Evolutionary conservation across 2,329 filamentous ascomycete species (phyloP).

Genomic region (Pyrenochaeta sp.): DNA sequence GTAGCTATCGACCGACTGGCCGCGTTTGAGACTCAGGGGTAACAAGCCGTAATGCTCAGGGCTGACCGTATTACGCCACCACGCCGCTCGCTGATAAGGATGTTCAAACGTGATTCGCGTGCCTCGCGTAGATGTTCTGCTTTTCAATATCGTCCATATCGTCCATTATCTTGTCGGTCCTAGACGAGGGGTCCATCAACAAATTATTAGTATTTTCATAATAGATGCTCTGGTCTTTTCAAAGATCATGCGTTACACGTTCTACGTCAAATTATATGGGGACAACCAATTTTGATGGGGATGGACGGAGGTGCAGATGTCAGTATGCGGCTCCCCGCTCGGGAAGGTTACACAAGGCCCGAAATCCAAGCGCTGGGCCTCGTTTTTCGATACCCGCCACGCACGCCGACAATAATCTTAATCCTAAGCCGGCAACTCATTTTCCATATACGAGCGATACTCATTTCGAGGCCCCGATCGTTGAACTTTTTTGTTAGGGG

Average conservation of each 20-base stretch:
- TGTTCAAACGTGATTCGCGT: conserved; percentile 2
- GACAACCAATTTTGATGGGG: background rate
- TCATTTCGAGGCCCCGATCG: no score
- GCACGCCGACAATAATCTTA: background rate
- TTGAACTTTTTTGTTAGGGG: no score
- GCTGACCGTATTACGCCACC: conserved; percentile 7
- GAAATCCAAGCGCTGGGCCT: background rate
- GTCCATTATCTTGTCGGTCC: background rate
- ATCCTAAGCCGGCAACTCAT: background rate
- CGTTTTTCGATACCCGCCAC: background rate
- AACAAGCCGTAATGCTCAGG: background rate
- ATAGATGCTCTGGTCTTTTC: background rate
- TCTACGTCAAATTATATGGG: background rate
- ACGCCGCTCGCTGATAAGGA: conserved; percentile 5
- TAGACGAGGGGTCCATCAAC: background rate
- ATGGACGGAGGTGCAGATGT: background rate
- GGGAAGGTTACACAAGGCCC: background rate
- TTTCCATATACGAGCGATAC: background rate
- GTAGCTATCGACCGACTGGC: background rate
- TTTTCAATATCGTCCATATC: background rate
- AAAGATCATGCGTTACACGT: background rate
- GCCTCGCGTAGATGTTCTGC: background rate
- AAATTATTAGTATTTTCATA: background rate
- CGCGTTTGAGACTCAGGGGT: background rate
- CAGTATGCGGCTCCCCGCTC: background rate